Base-by-base conservation (phyloP, 345 rosid genomes). In the Gossypium arboreum region DNA sequence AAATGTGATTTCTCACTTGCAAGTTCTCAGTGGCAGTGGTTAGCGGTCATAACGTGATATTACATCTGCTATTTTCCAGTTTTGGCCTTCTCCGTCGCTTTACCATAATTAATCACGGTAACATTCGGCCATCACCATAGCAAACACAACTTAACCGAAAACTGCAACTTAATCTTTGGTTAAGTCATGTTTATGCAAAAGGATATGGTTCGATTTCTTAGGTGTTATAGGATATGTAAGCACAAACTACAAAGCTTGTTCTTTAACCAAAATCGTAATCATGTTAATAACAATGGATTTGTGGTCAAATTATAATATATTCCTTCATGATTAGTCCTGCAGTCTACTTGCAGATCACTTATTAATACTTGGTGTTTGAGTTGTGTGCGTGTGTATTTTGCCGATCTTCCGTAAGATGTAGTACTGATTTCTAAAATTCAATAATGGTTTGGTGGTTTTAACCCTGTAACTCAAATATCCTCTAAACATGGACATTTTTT, bases 1-100 rank as follows among this genome's bases (percentile, higher is more conserved):
- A 84, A 90, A 93, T 80, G 81, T 79, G 73, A 81, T 91, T 74
- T 75, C 87, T 77, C 87, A 82, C 71, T 76, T 95, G 69, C 84
- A 77, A 41, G 79, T 84, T 78, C 82, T 93, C 56, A 79, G 84
- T 63, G 84, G 69, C 74, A 72, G 79, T 7, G 74, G 61, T 60
- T 79, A 47, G 41, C 7, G 7, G 7, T 34, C 41, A 34, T 34
- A 34, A 34, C 41, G 41, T 34, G 41, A 34, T 5, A 34, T 34
- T 34, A 34, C 41, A 34, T 34, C 41, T 34, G 20, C 20, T 18
- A 16, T 17, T 52, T 18, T 17, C 56, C 56, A 6, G 56, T 52
- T 52, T 17, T 0, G 20, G 20, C 56, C 20, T 52, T 52, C 56
- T 16, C 18, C 20, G 18, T 9, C 10, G 56, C 56, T 52, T 52